Evolutionary conservation across 2,329 filamentous ascomycete species (phyloP), one percentile per base, ranked within the genome.

Genomic region (Elsinoe ampelina): DNA sequence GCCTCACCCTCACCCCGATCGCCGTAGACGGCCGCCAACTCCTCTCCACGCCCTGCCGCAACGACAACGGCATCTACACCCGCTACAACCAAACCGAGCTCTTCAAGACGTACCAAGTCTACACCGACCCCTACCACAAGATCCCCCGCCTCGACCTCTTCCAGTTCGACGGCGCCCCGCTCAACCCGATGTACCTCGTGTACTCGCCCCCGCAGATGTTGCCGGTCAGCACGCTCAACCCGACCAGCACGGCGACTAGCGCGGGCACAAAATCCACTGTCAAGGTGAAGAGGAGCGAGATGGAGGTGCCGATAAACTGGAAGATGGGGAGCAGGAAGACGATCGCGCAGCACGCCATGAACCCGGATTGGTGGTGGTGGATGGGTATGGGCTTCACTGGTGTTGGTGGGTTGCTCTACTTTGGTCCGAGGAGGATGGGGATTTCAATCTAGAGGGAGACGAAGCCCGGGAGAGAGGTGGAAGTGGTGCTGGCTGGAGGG

Each of bases 151-250:
- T 89, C 20, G 81, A 86, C 61, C 76, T 89, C 45, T 84, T 75
- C 68, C 69, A 77, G 63, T 81, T 78, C 63, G 81, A 87, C 65
- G 85, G 84, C 58, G 71, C 80, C 1, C 83, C 82, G 10, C 72
- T 86, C 71, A 79, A 84, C 62, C 84, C 85, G 10, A 77, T 89
- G 75, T 88, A 85, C 68, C 75, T 86, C 45, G 79, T 77, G 61
- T 81, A 78, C 66, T 75, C 70, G 11, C 80, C 83, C 4, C 84
- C 85, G 0, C 72, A 83, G 64, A 88, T 88, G 83, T 78, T 87
- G 5, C 84, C 85, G 1, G 87, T 84, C 2, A 74, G 75, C 10
- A 86, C 82, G 0, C 73, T 88, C 59, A 83, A 86, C 64, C 81
- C 83, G 0, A 73, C 70, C 1, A 66, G 64, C 17, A 66, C 71